Evolutionary conservation across 2,329 filamentous ascomycete species (phyloP), one percentile per base, ranked within the genome.

Genomic region (Lecanicillium sp.): DNA sequence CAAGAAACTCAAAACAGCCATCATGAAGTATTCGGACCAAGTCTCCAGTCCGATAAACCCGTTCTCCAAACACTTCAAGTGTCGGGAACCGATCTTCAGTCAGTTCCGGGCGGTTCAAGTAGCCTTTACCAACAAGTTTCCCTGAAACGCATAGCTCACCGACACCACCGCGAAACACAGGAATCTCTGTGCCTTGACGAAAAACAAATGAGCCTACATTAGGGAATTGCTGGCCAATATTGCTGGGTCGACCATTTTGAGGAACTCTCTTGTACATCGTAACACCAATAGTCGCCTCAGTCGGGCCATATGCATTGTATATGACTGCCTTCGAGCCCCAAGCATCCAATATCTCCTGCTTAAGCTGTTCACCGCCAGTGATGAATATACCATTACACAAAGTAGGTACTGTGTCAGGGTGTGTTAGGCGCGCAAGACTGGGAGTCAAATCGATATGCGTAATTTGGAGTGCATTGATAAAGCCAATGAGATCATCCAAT

Each of bases 361-460:
- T 89, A 14, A 95, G 65, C 37, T 85, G 79, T 56, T 95, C 89
- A 3, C 89, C 89, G 7, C 90, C 89, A 0, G 89, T 95, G 47
- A 95, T 95, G 55, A 95, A 95, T 0, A 95, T 84, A 3, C 90
- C 88, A 33, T 73, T 73, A 47, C 83, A 86, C 2, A 95, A 65
- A 19, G 73, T 82, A 2, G 89, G 88, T 0, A 90, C 85, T 31
- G 94, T 83, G 22, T 85, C 71, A 0, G 89, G 90, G 42, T 82
- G 79, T 1, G 92, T 62, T 9, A 94, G 66, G 5, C 84, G 74
- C 3, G 89, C 89, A 13, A 95, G 66, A 55, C 86, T 94, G 0
- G 89, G 90, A 0, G 89, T 95, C 3, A 95, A 67, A 57, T 95
- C 89, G 39, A 95, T 87, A 52, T 95, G 89, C 0, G 89, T 95